These are phyloP conservation scores for Globomyces sp. DNA, from an alignment of 371 early-diverging fungal species.

Conservation along the genomic window DNA sequence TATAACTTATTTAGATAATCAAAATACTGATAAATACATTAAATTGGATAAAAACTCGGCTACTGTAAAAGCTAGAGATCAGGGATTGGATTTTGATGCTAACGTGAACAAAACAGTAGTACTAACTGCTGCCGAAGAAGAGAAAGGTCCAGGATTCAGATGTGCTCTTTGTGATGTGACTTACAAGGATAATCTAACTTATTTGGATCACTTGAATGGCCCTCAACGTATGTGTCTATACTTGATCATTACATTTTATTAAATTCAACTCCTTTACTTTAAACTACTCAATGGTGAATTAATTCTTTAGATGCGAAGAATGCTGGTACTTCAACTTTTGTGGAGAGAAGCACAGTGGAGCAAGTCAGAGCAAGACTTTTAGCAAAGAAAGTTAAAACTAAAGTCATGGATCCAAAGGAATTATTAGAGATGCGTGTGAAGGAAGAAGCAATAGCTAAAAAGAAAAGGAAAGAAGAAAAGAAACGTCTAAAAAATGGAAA, in stretches of 20 bases:
- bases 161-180: conserved; percentile 14
- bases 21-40: background rate
- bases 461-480: conserved; percentile 84
- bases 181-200: conserved; percentile 14
- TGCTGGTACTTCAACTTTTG: conserved; percentile 2
- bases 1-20: background rate
- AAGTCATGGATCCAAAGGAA: conserved; percentile 4
- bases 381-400: background rate
- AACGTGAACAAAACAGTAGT: conserved; percentile 8
- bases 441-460: conserved; percentile 38
- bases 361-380: conserved; percentile 9
- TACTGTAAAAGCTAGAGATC: background rate
- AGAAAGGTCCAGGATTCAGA: conserved; percentile 14
- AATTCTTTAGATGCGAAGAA: conserved; percentile 8
- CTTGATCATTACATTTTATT: no score
- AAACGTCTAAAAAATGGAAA: conserved; percentile 59
- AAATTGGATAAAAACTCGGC: background rate
- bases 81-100: conserved; percentile 1
- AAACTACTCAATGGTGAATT: no score
- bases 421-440: background rate
- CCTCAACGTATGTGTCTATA: background rate
- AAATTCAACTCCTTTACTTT: no score
- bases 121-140: conserved; percentile 8
- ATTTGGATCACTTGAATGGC: conserved; percentile 12
- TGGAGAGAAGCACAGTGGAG: conserved; percentile 13